Base-by-base conservation (phyloP, 805 yeast genomes). In the Kluyveromyces nonfermentans region DNA sequence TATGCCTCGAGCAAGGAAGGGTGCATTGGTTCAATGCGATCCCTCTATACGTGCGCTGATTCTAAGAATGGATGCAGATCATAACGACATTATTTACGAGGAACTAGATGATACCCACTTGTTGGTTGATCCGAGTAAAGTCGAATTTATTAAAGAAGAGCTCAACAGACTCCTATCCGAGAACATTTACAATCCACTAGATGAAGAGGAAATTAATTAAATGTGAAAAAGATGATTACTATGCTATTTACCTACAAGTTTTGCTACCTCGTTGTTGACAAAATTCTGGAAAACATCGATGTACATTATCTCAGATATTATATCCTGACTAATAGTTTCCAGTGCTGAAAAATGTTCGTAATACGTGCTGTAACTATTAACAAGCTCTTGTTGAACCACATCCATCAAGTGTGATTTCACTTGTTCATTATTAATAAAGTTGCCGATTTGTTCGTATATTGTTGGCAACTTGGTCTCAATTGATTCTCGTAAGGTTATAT, bases 21-120 rank as follows among this genome's bases (percentile, higher is more conserved):
- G 81, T 42, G 69, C 74, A 3, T 54, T 77, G 37, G 63, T 77
- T 15, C 72, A 74, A 50, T 77, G 97, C 61, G 98, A 90, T 60
- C 97, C 98, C 1, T 86, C 97, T 1, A 88, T 90, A 50, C 75
- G 80, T 50, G 96, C 97, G 0, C 69, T 90, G 40, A 85, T 90
- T 2, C 65, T 90, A 18, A 83, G 80, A 59, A 83, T 90, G 35
- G 97, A 93, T 62, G 68, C 86, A 0, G 76, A 78, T 21, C 66
- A 72, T 32, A 82, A 85, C 46, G 95, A 88, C 52, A 81, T 93
- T 30, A 75, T 79, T 5, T 62, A 78, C 17, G 80, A 77, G 45
- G 97, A 93, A 54, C 71, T 90, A 35, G 97, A 93, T 59, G 97
- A 89, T 37, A 85, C 93, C 1, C 97, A 93, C 62, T 64, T 90